These are phyloP conservation scores for Acorus calamus DNA, from an alignment of 106 monocot species.

Conservation along the genomic window DNA sequence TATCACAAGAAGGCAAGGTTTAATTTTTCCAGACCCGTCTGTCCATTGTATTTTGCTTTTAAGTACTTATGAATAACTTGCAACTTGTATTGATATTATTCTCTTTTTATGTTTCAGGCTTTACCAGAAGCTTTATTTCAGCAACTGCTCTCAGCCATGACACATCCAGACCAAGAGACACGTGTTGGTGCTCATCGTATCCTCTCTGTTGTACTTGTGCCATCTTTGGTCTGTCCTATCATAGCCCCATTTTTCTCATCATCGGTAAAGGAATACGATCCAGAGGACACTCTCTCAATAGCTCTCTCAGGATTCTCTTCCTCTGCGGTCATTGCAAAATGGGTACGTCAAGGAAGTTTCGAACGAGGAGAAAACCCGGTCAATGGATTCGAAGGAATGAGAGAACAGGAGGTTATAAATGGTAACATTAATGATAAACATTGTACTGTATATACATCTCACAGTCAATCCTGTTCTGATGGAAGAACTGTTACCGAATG, in stretches of 20 bases:
- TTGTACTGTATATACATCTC: constrained; percentile 6
- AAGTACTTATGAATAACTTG: constrained; percentile 1
- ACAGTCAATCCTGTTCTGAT: constrained; percentile 7
- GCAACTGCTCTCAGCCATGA: constrained; percentile 77
- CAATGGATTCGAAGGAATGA: constrained; percentile 11
- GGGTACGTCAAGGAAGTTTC: constrained; percentile 3
- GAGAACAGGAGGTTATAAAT: constrained; percentile 8
- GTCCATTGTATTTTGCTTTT: not conserved
- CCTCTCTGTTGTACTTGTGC: constrained; percentile 58
- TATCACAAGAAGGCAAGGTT: constrained; percentile 58
- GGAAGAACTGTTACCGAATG: constrained; percentile 11
- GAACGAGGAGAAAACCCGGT: constrained; percentile 4
- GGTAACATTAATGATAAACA: constrained; percentile 2
- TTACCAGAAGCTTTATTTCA: constrained; percentile 95
- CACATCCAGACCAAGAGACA: constrained; percentile 69
- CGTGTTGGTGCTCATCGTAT: constrained; percentile 80
- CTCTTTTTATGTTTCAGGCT: constrained; percentile 35
- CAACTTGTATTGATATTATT: not conserved
- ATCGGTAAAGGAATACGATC: constrained; percentile 20
- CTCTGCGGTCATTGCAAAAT: constrained; percentile 21
- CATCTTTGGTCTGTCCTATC: constrained; percentile 46
- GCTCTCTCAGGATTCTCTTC: constrained; percentile 52
- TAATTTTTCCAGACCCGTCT: not conserved
- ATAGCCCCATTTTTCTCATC: constrained; percentile 26
- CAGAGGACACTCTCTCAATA: constrained; percentile 27